Percentiles rank a stretch among this genome's conserved stretches.
These are phyloP conservation scores for Cyathus striatus DNA, from an alignment of 768 basidiomycete species.

Conservation along the genomic window DNA sequence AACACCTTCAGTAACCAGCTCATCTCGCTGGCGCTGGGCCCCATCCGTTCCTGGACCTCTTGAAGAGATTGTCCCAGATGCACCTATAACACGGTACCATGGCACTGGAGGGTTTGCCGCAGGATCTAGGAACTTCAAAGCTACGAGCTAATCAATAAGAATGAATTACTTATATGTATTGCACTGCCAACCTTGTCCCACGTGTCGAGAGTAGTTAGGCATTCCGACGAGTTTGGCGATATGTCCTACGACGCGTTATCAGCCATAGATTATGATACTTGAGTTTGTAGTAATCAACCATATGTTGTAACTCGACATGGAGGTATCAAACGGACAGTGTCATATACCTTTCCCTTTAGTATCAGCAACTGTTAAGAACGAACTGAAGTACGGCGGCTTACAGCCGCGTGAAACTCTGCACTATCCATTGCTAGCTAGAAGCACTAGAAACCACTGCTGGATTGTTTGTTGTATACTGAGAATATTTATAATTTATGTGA, in stretches of 20 bases:
- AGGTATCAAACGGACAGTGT: constrained; percentile 68
- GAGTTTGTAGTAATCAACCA: constrained; percentile 29
- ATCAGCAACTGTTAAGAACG: background rate
- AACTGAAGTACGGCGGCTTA: constrained; percentile 7
- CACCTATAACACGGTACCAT: constrained; percentile 75
- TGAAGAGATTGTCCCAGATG: constrained; percentile 73
- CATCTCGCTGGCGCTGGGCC: constrained; percentile 70
- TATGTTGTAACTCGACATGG: constrained; percentile 68
- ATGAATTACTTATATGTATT: too few species aligned
- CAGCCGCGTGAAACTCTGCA: constrained; percentile 32
- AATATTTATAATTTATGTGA: too few species aligned
- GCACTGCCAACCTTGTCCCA: constrained; percentile 76
- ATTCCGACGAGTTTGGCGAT: constrained; percentile 77
- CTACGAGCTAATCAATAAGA: too few species aligned
- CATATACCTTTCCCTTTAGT: constrained; percentile 51
- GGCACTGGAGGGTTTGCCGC: constrained; percentile 63
- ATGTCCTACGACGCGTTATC: constrained; percentile 44
- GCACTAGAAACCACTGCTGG: too few species aligned
- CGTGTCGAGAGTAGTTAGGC: constrained; percentile 75
- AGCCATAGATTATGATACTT: background rate
- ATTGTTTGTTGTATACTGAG: too few species aligned
- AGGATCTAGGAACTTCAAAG: constrained; percentile 70
- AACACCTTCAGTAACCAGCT: constrained; percentile 77
- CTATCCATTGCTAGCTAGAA: too few species aligned
- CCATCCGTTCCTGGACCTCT: constrained; percentile 81